phyloP scores from a whole-genome alignment of 2,329 filamentous ascomycete species.

The Colletotrichum kahawae region DNA sequence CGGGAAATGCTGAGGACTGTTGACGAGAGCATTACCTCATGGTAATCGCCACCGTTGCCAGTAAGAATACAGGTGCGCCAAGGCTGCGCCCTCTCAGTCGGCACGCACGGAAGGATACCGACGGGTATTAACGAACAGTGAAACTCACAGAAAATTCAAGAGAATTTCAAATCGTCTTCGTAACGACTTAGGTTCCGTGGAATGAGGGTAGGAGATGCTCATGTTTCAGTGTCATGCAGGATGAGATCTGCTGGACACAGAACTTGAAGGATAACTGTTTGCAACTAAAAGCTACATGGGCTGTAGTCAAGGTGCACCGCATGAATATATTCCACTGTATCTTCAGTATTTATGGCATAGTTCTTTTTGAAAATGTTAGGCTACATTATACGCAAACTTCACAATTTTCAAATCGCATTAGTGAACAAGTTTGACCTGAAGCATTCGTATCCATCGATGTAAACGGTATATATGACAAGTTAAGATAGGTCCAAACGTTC shows the following conservation, averaged over 20 bases:
- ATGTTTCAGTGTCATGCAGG: neutral
- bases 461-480: too few species aligned
- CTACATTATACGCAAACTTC: neutral
- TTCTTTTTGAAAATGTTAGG: neutral
- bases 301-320: neutral
- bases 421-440: neutral
- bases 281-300: neutral
- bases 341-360: neutral
- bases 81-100: neutral
- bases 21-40: neutral
- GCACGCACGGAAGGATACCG: neutral
- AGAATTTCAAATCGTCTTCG: neutral
- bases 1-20: neutral
- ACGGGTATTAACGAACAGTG: neutral
- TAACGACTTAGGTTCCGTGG: neutral
- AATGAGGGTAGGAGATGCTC: neutral
- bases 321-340: neutral
- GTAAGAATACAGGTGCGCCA: neutral
- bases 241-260: neutral
- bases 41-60: neutral
- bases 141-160: neutral
- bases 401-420: neutral
- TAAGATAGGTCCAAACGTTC: neutral
- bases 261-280: neutral
- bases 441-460: neutral